Percentiles rank a stretch among this genome's conserved stretches.
Conservation (phyloP, 352 stramenopile genomes). For the Saprolegnia diclina region DNA sequence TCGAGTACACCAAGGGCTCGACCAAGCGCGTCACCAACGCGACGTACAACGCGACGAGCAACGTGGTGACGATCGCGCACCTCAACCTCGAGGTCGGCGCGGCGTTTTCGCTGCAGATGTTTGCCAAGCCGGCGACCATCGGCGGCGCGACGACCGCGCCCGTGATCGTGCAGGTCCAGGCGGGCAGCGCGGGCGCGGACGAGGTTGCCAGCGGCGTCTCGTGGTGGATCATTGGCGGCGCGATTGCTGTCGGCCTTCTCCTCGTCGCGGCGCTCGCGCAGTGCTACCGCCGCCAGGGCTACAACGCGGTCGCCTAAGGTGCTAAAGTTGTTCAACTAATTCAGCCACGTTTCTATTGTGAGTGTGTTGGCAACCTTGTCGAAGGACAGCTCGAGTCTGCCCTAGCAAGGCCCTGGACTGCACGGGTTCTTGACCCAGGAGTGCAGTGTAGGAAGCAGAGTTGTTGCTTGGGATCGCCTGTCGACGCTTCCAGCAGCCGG, state of each 20-base stretch:
- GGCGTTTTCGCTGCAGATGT: conserved; percentile 17
- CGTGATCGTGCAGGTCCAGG: background rate
- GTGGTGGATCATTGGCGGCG: background rate
- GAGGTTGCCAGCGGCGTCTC: background rate
- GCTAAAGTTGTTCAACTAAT: too few relatives aligned
- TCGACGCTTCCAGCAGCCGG: too few relatives aligned
- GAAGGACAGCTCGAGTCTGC: too few relatives aligned
- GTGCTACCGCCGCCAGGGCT: conserved; percentile 9
- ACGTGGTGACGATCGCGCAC: conserved; percentile 17
- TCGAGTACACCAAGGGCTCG: conserved; percentile 19
- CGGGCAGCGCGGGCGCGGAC: background rate
- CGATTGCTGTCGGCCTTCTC: background rate
- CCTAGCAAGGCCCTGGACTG: too few relatives aligned
- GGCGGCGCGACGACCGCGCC: background rate
- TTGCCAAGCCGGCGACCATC: background rate
- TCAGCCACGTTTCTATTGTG: too few relatives aligned
- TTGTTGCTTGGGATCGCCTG: too few relatives aligned
- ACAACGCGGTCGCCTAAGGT: conserved; percentile 11
- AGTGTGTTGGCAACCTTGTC: too few relatives aligned
- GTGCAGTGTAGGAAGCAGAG: too few relatives aligned
- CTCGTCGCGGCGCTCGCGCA: background rate
- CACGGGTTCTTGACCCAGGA: too few relatives aligned
- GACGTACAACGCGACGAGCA: conserved; percentile 12
- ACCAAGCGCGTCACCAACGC: conserved; percentile 14
- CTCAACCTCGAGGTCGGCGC: conserved; percentile 16